Conservation (phyloP, 2,329 filamentous ascomycete species). For the Botrytis byssoidea region DNA sequence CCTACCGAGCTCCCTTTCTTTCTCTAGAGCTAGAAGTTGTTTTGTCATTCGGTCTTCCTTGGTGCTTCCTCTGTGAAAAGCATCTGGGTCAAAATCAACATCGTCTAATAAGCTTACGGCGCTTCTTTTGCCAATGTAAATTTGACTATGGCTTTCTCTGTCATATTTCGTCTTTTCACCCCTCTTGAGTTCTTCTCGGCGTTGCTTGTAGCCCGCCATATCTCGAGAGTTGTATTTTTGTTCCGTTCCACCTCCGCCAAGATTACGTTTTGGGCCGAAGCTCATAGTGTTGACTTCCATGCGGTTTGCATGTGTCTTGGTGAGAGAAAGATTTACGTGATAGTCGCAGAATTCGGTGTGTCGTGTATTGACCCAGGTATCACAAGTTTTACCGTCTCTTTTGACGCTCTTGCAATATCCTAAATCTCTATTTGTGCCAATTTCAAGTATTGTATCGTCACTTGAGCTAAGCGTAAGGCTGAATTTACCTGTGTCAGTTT, state of each 20-base stretch:
- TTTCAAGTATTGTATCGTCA: conserved; percentile 84
- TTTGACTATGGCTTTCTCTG: conserved; percentile 55
- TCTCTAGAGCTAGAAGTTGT: conserved; percentile 64
- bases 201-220: conserved; percentile 30
- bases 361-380: conserved; percentile 80
- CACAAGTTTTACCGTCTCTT: conserved; percentile 79
- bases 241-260: conserved; percentile 38
- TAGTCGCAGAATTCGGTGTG: conserved; percentile 92
- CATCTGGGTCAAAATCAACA: conserved; percentile 56
- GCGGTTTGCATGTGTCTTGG: conserved; percentile 63
- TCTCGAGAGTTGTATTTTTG: conserved; percentile 32
- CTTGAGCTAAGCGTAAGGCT: conserved; percentile 81
- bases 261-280: conserved; percentile 40
- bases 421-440: conserved; percentile 80
- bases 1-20: conserved; percentile 69
- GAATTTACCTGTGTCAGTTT: conserved; percentile 78
- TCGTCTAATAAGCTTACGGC: conserved; percentile 65
- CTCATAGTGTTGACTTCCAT: conserved; percentile 78
- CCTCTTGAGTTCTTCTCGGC: conserved; percentile 30
- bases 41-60: conserved; percentile 65
- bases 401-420: conserved; percentile 84
- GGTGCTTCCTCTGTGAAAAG: conserved; percentile 52
- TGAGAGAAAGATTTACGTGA: conserved; percentile 79
- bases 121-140: conserved; percentile 52
- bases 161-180: conserved; percentile 51